Evolutionary conservation across 768 basidiomycete genomes (phyloP).

Genomic region (Erythrobasidium yunnanense): DNA sequence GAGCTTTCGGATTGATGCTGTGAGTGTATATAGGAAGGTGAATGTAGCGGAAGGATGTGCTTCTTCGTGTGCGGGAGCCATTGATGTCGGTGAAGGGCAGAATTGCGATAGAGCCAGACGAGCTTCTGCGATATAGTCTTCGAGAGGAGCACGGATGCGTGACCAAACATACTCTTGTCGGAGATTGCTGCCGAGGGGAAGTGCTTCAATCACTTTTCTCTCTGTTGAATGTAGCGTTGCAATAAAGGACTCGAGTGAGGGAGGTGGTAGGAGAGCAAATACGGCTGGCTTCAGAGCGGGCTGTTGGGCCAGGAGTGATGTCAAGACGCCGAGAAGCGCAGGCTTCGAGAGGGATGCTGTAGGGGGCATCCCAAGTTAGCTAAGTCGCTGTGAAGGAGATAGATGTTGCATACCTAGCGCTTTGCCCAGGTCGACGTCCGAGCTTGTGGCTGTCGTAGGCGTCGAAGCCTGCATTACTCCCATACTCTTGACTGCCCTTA

Average conservation of each 20-base stretch:
- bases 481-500: slow-evolving; percentile 1
- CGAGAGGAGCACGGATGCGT: slow-evolving; percentile 32
- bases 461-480: not conserved
- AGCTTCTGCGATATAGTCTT: slow-evolving; percentile 30
- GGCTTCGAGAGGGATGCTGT: slow-evolving; percentile 35
- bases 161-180: slow-evolving; percentile 32
- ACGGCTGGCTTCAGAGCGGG: slow-evolving; percentile 30
- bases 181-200: slow-evolving; percentile 30
- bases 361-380: not conserved
- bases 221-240: slow-evolving; percentile 14
- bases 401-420: slow-evolving; percentile 29
- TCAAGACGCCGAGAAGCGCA: slow-evolving; percentile 32
- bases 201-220: slow-evolving; percentile 26
- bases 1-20: slow-evolving; percentile 30
- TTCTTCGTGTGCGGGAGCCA: not conserved
- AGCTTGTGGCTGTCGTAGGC: not conserved
- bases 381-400: not conserved
- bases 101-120: slow-evolving; percentile 24
- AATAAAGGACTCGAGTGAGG: slow-evolving; percentile 26
- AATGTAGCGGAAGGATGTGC: slow-evolving; percentile 35
- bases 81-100: slow-evolving; percentile 25
- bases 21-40: slow-evolving; percentile 34
- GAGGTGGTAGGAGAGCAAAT: slow-evolving; percentile 32
- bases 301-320: slow-evolving; percentile 31
- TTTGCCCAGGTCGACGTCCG: slow-evolving; percentile 34